A percentile compares a stretch with the other conserved stretches of the same genome.
These are phyloP conservation scores for Amanita thiersii DNA, from an alignment of 768 basidiomycete genomes.

Conservation along the genomic window DNA sequence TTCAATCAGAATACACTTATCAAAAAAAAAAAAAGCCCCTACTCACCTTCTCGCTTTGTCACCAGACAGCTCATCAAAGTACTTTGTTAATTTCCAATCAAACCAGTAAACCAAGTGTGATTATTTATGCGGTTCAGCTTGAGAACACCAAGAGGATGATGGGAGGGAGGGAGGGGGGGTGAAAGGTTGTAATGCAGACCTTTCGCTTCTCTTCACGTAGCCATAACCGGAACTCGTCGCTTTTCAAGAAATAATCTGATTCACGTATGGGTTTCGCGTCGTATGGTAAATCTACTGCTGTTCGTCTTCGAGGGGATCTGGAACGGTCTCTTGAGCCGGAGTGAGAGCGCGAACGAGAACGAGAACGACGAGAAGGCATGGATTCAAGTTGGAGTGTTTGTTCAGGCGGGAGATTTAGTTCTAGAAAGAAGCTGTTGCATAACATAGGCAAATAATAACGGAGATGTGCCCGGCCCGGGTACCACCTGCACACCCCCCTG, in stretches of 20 bases:
- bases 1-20: constrained; percentile 20
- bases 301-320: constrained; percentile 39
- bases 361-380: constrained; percentile 32
- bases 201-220: constrained; percentile 59
- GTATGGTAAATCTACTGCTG: constrained; percentile 38
- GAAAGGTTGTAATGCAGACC: constrained; percentile 23
- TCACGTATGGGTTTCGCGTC: constrained; percentile 61
- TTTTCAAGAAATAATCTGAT: constrained; percentile 86
- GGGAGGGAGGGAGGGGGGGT: background rate
- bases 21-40: constrained; percentile 6
- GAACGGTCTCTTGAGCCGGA: constrained; percentile 23
- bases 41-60: constrained; percentile 72
- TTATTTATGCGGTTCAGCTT: constrained; percentile 8
- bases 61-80: constrained; percentile 79
- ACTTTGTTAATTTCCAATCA: no score
- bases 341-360: constrained; percentile 25
- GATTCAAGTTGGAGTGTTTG: background rate
- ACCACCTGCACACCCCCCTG: no score
- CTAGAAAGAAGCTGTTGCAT: no score
- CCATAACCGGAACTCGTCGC: constrained; percentile 82
- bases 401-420: no score
- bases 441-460: no score
- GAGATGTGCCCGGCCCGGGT: no score
- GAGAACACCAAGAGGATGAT: background rate
- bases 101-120: background rate